phyloP scores from a whole-genome alignment of 345 rosid species.

The Acer negundo region DNA sequence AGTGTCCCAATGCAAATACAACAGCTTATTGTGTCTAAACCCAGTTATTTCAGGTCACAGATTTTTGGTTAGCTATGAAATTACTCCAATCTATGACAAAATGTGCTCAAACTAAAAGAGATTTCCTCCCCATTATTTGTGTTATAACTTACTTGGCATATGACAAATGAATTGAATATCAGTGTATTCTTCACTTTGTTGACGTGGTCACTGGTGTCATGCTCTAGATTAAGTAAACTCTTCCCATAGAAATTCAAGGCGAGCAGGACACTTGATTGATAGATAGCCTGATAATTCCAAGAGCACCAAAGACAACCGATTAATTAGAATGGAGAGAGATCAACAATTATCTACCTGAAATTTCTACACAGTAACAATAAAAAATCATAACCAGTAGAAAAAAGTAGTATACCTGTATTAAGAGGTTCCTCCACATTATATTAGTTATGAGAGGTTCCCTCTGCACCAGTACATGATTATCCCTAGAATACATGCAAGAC shows the following conservation, averaged over 20 bases:
- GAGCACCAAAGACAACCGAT: neutral
- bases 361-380: neutral
- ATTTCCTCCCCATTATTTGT: neutral
- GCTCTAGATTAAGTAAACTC: conserved; percentile 54
- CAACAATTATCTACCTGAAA: neutral
- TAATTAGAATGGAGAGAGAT: neutral
- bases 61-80: neutral
- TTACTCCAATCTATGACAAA: neutral
- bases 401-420: conserved; percentile 62
- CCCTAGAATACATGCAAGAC: conserved; percentile 56
- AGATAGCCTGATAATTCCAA: conserved; percentile 58
- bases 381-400: neutral
- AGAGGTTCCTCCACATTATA: conserved; percentile 73
- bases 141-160: conserved; percentile 72
- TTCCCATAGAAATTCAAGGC: conserved; percentile 64
- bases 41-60: neutral
- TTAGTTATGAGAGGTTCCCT: conserved; percentile 90
- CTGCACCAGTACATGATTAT: conserved; percentile 4
- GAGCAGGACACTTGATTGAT: conserved; percentile 80
- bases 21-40: neutral
- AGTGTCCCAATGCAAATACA: neutral
- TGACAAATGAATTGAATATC: conserved; percentile 89
- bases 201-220: conserved; percentile 33
- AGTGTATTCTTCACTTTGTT: conserved; percentile 73
- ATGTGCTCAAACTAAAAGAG: neutral